phyloP scores from a whole-genome alignment of 2,329 filamentous ascomycete genomes.

The Myriosclerotinia scirpicola region DNA sequence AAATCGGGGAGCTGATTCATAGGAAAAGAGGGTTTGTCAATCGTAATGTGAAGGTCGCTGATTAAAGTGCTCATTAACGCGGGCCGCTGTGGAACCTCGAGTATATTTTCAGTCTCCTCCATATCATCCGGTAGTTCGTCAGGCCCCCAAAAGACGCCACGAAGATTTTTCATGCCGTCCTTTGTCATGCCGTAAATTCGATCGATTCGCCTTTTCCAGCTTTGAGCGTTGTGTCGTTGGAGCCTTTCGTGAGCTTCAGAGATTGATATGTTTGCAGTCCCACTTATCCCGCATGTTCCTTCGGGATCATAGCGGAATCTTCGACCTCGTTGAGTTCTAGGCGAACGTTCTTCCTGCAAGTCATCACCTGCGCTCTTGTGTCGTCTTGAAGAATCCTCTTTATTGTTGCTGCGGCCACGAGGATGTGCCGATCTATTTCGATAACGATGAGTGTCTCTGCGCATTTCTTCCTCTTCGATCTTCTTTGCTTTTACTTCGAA shows the following conservation, averaged over 20 bases:
- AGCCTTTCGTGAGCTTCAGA: slow-evolving; percentile 75
- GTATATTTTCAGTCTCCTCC: slow-evolving; percentile 79
- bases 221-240: slow-evolving; percentile 78
- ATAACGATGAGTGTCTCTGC: slow-evolving; percentile 52
- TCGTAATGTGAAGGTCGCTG: slow-evolving; percentile 77
- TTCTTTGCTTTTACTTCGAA: slow-evolving; percentile 86
- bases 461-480: slow-evolving; percentile 68
- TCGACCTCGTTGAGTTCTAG: slow-evolving; percentile 42
- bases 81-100: slow-evolving; percentile 82
- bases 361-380: slow-evolving; percentile 36
- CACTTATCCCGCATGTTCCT: slow-evolving; percentile 68
- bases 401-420: slow-evolving; percentile 37
- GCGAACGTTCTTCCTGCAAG: slow-evolving; percentile 33
- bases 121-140: slow-evolving; percentile 79
- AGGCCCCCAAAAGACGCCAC: slow-evolving; percentile 76
- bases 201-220: slow-evolving; percentile 91
- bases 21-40: slow-evolving; percentile 93
- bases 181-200: slow-evolving; percentile 67
- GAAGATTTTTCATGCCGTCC: slow-evolving; percentile 73
- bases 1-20: slow-evolving; percentile 79
- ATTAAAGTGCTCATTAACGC: slow-evolving; percentile 78
- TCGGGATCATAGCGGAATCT: slow-evolving; percentile 77
- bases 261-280: slow-evolving; percentile 68
- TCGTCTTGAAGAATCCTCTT: slow-evolving; percentile 32
- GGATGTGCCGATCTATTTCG: slow-evolving; percentile 53